These are phyloP conservation scores for Naganishia friedmannii DNA, from an alignment of 768 basidiomycete species.

Conservation along the genomic window DNA sequence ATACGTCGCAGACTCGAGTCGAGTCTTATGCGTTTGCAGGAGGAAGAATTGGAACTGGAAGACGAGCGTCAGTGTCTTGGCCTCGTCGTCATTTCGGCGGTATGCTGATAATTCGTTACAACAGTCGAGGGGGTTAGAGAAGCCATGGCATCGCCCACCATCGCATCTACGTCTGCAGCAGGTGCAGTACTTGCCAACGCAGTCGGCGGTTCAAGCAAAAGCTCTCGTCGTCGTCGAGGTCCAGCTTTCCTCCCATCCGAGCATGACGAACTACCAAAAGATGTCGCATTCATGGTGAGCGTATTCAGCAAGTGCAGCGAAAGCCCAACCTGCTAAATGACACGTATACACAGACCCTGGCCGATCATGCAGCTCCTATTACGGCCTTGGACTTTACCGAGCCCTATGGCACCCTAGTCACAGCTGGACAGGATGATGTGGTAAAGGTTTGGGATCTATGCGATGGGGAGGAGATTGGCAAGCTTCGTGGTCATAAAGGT, in stretches of 20 bases:
- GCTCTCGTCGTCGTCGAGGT: slow-evolving; percentile 69
- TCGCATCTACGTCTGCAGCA: slow-evolving; percentile 41
- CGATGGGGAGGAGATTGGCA: slow-evolving; percentile 79
- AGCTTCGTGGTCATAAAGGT: slow-evolving; percentile 74
- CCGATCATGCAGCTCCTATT: slow-evolving; percentile 75
- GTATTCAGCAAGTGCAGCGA: not conserved
- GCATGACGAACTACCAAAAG: slow-evolving; percentile 88
- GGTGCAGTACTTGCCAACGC: slow-evolving; percentile 56
- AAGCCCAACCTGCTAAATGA: slow-evolving; percentile 44
- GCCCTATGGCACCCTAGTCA: slow-evolving; percentile 91
- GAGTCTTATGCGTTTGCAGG: slow-evolving; percentile 79
- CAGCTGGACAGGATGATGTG: slow-evolving; percentile 78
- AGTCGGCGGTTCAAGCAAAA: slow-evolving; percentile 10
- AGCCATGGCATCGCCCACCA: slow-evolving; percentile 57
- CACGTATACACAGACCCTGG: slow-evolving; percentile 59
- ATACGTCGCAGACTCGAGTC: slow-evolving; percentile 77
- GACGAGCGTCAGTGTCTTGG: slow-evolving; percentile 71
- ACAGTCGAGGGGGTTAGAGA: slow-evolving; percentile 87
- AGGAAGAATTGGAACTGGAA: slow-evolving; percentile 94
- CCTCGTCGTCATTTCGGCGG: not conserved
- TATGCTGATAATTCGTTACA: not conserved
- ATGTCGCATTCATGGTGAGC: slow-evolving; percentile 82
- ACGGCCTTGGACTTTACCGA: slow-evolving; percentile 91
- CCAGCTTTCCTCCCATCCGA: slow-evolving; percentile 96
- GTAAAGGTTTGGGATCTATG: slow-evolving; percentile 94